These are phyloP conservation scores for Xerocomellus amylosporus DNA, from an alignment of 768 basidiomycete species.

Conservation along the genomic window DNA sequence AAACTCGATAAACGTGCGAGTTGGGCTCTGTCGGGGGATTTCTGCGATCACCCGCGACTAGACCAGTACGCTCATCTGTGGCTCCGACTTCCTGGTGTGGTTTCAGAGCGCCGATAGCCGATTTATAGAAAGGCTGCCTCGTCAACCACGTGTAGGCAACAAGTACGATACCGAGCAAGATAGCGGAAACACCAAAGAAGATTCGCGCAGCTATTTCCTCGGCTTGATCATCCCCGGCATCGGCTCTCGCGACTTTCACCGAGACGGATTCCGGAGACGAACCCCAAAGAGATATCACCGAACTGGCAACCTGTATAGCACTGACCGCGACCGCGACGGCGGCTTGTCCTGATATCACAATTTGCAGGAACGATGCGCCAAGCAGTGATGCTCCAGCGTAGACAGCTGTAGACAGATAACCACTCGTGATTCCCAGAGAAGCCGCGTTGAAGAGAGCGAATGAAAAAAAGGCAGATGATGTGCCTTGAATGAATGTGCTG, in stretches of 20 bases:
- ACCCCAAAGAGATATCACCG: constrained; percentile 53
- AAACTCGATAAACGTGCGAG: constrained; percentile 48
- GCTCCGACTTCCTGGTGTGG: constrained; percentile 25
- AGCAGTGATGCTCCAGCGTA: constrained; percentile 81
- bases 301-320: constrained; percentile 67
- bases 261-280: constrained; percentile 30
- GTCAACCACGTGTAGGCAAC: constrained; percentile 56
- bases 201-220: constrained; percentile 69
- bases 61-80: constrained; percentile 29
- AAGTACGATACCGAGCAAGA: constrained; percentile 59
- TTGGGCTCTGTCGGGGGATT: constrained; percentile 35
- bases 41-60: constrained; percentile 35
- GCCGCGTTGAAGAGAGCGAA: constrained; percentile 64
- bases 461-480: constrained; percentile 56
- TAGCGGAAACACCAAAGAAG: constrained; percentile 69
- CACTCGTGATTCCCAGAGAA: constrained; percentile 57
- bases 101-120: constrained; percentile 49
- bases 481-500: constrained; percentile 58
- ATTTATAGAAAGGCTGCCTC: constrained; percentile 56
- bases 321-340: constrained; percentile 83
- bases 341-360: constrained; percentile 81
- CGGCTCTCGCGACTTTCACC: constrained; percentile 18
- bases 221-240: constrained; percentile 39
- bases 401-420: constrained; percentile 75
- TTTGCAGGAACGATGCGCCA: constrained; percentile 69